Evolutionary conservation across 345 rosid genomes (phyloP), one percentile per base, ranked within the genome.

Genomic region (Orychophragmus violaceus): DNA sequence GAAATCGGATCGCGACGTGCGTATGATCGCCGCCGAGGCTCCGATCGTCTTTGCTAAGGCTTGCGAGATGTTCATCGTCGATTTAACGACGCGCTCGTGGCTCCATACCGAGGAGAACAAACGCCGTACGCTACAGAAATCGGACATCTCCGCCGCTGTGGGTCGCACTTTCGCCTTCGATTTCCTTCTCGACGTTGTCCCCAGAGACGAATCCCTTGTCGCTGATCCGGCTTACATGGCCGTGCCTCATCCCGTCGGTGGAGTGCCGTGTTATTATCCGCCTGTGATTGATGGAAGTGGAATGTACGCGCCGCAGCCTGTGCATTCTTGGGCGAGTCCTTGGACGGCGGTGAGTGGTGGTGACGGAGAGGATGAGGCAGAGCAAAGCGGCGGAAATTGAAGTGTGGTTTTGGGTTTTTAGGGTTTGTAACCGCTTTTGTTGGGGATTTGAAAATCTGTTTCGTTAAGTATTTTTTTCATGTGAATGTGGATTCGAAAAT

Each of bases 1-100:
- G 88, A 89, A 91, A 62, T 86, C 95, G 5, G 95, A 88, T 55
- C 90, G 84, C 48, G 91, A 88, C 45, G 98, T 91, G 42, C 87
- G 84, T 56, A 91, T 91, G 98, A 85, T 91, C 82, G 78, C 98
- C 3, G 95, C 92, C 8, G 96, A 88, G 68, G 90, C 96, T 2
- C 91, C 97, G 8, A 79, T 86, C 63, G 72, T 91, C 22, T 86
- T 91, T 64, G 82, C 97, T 23, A 91, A 91, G 75, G 96, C 97
- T 23, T 91, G 97, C 30, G 97, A 91, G 83, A 90, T 91, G 70
- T 91, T 88, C 83, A 80, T 91, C 64, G 72, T 86, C 33, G 97
- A 91, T 63, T 87, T 87, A 32, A 90, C 92, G 5, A 90, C 73
- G 58, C 88, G 95, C 1, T 85, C 97, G 11, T 91, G 97, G 96